phyloP scores from a whole-genome alignment of 2,329 filamentous ascomycete genomes.

The Xylariales sp. region DNA sequence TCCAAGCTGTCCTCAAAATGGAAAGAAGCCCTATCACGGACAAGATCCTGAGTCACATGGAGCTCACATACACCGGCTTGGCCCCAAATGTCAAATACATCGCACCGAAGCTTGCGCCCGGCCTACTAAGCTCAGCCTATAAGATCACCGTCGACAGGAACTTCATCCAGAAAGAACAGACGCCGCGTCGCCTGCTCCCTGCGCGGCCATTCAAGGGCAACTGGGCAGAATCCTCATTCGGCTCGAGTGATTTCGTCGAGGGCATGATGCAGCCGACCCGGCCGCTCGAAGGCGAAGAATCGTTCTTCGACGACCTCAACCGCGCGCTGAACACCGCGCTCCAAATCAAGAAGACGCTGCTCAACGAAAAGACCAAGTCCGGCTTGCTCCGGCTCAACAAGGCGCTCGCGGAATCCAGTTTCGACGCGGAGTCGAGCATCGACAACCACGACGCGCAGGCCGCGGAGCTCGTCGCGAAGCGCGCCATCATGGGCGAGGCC shows the following conservation, averaged over 20 bases:
- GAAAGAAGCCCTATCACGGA: not conserved
- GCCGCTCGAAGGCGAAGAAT: constrained; percentile 13
- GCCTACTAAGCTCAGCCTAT: constrained; percentile 2
- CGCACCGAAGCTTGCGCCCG: constrained; percentile 16
- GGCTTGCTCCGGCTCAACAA: not conserved
- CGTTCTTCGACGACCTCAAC: constrained; percentile 7
- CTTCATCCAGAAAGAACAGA: constrained; percentile 2
- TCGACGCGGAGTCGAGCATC: not conserved
- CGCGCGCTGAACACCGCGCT: not conserved
- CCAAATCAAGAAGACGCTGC: constrained; percentile 6
- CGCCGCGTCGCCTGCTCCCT: not conserved
- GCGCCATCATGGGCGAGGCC: constrained; percentile 17
- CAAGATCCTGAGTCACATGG: constrained; percentile 6
- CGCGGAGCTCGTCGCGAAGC: constrained; percentile 17
- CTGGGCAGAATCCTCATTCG: constrained; percentile 8
- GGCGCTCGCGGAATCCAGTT: constrained; percentile 11
- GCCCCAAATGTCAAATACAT: constrained; percentile 20
- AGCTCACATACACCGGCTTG: constrained; percentile 3
- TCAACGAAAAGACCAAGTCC: not conserved
- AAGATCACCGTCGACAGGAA: constrained; percentile 5
- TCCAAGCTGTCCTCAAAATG: constrained; percentile 23
- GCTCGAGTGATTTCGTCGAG: constrained; percentile 11
- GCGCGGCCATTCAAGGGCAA: not conserved
- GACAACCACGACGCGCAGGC: constrained; percentile 6
- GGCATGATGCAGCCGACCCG: constrained; percentile 14